Base-by-base conservation (phyloP, 169 alveolate species). In the Perkinsus marinus region DNA sequence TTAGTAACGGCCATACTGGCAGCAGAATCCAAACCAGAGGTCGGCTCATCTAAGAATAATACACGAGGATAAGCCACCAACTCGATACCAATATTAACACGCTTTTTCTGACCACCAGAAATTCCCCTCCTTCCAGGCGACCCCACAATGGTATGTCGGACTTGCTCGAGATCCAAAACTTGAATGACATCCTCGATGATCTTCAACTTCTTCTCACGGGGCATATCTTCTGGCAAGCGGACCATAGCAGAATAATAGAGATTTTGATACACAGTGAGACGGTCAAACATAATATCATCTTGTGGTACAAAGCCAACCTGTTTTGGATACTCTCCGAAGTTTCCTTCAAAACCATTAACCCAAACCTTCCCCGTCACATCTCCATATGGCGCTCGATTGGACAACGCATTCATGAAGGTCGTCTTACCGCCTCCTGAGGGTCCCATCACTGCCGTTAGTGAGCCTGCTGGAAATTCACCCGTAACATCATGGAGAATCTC, bases 351-450 rank as follows among this genome's bases (percentile, higher is more conserved):
- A 36, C 92, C 92, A 36, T 90, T 90, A 39, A 92, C 37, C 39
- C 89, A 90, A 47, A 92, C 91, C 22, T 79, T 36, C 0, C 94
- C 94, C 36, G 92, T 91, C 38, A 90, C 93, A 39, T 92, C 92
- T 3, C 57, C 68, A 39, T 92, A 79, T 17, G 89, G 39, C 5
- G 90, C 37, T 39, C 97, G 94, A 0, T 97, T 97, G 0, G 98
- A 94, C n/a, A 97, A 89, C 39, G 95, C 92, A 90, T 96, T 96
- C 93, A 97, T 92, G 39, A 97, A 93, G 0, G 99, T 95, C 0
- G 99, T 96, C 94, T 97, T 96, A 10, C 98, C 98, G n/a, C 97
- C 96, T 22, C 99, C 98, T 68, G 95, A 92, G 22, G 95, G 92
- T 34, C 96, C 96, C 68, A 94, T 39, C 30, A 94, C 92, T 0